Base-by-base conservation (phyloP, 164 flowering plant species). In the Vitis rotundifolia region DNA sequence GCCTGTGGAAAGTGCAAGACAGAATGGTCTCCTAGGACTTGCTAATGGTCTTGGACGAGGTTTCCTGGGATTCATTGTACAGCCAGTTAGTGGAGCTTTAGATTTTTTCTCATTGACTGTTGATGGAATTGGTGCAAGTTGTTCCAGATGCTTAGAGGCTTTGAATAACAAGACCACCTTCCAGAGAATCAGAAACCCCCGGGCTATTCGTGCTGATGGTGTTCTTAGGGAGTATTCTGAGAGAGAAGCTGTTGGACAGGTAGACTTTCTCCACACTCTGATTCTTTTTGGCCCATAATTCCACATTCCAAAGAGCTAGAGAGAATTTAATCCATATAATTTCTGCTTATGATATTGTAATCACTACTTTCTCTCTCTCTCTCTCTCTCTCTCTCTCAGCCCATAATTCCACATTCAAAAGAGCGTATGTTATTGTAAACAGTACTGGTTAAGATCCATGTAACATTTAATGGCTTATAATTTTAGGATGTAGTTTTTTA, bases 81-180 rank as follows among this genome's bases (percentile, higher is more conserved):
- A 95, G 73, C 99, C 99, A 50, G 84, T 95, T 60, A 95, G 99
- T 73, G 99, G 99, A 29, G 99, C 97, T 72, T 76, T 95, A 52
- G 99, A 95, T 78, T 93, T 95, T 67, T 85, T 95, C 76, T 93
- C 99, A 11, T 72, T 95, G 83, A 95, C 99, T 60, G 98, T 95
- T 16, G 91, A 91, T 81, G 99, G 99, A 64, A 84, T 95, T 77
- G 98, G 99, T 77, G 98, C 97, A 64, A 93, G 97, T 81, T 95
- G 92, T 82, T 75, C 98, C 48, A 82, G 85, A 75, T 93, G 98
- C 85, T 81, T 95, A 48, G 97, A 86, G 78, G 76, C 84, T 73
- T 83, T 95, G 68, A 87, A 68, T 66, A 86, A 76, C 80, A 89
- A 81, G 69, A 77, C 77, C 47, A 66, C 79, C 31, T 66, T 75